Percentiles rank a stretch among this genome's conserved stretches.
These are phyloP conservation scores for Fomitopsis schrenkii DNA, from an alignment of 1,284 basidiomycete species.

Conservation along the genomic window DNA sequence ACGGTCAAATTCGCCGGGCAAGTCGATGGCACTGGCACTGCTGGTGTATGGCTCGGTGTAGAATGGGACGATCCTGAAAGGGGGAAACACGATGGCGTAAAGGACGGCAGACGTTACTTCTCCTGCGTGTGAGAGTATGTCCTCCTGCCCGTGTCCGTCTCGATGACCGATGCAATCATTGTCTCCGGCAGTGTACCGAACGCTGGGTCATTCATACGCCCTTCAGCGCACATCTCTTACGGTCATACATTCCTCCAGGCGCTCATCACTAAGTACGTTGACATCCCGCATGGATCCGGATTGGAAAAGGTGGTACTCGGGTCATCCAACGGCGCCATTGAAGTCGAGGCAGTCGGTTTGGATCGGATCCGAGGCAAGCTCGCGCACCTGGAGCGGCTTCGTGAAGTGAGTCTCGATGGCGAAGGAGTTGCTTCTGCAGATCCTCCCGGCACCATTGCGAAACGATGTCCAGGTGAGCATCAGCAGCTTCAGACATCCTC, in stretches of 20 bases:
- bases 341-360: conserved; percentile 84
- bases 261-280: conserved; percentile 73
- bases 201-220: conserved; percentile 75
- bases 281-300: conserved; percentile 47
- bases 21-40: conserved; percentile 62
- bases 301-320: conserved; percentile 70
- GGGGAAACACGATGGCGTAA: conserved; percentile 86
- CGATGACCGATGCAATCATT: neutral
- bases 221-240: conserved; percentile 49
- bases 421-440: conserved; percentile 59
- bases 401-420: conserved; percentile 76
- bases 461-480: conserved; percentile 67
- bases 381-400: conserved; percentile 61
- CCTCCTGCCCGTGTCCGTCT: conserved; percentile 1
- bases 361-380: conserved; percentile 76
- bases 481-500: neutral
- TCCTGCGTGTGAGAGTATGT: conserved; percentile 55
- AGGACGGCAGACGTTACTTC: conserved; percentile 81
- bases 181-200: conserved; percentile 39
- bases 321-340: conserved; percentile 77
- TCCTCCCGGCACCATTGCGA: conserved; percentile 47
- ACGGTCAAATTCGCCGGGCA: conserved; percentile 72
- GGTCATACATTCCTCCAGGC: conserved; percentile 77
- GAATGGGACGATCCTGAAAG: conserved; percentile 89
- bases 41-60: conserved; percentile 84